Percentiles rank a stretch among this genome's conserved stretches.
These are phyloP conservation scores for Xenosphaeropsis pyriputrescens DNA, from an alignment of 2,329 filamentous ascomycete species.

Conservation along the genomic window DNA sequence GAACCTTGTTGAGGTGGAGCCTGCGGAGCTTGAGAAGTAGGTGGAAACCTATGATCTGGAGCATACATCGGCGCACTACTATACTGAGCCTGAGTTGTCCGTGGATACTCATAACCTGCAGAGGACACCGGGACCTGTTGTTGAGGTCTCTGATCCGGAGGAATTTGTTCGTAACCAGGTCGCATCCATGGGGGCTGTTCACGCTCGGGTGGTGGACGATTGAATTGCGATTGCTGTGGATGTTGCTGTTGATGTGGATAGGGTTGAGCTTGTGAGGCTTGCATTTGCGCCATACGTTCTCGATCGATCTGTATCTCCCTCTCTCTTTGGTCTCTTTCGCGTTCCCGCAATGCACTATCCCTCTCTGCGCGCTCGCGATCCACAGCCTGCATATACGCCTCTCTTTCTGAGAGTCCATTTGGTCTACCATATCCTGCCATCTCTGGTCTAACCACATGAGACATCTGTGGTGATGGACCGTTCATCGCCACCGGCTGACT, in stretches of 20 bases:
- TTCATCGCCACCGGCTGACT: constrained; percentile 17
- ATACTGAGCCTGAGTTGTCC: constrained; percentile 11
- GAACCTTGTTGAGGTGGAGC: constrained; percentile 18
- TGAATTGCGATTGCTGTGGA: constrained; percentile 7
- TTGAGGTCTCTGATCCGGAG: constrained; percentile 4
- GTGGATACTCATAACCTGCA: constrained; percentile 13
- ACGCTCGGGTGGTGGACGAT: constrained; percentile 1
- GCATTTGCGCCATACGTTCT: constrained; percentile 13
- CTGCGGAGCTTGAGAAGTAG: constrained; percentile 19
- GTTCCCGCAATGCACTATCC: constrained; percentile 5
- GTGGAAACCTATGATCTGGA: constrained; percentile 14
- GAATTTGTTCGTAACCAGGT: constrained; percentile 10
- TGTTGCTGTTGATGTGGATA: constrained; percentile 8
- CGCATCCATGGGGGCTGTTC: constrained; percentile 16
- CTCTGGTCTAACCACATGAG: constrained; percentile 29
- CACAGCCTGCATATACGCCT: constrained; percentile 33
- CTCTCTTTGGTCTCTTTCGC: constrained; percentile 16
- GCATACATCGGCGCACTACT: constrained; percentile 11
- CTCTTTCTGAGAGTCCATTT: constrained; percentile 12
- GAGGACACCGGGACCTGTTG: constrained; percentile 5
- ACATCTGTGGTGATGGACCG: constrained; percentile 25
- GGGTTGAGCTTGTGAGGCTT: background rate
- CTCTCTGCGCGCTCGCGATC: constrained; percentile 23
- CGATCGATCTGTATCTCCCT: constrained; percentile 19
- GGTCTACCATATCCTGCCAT: constrained; percentile 9